These are phyloP conservation scores for Myrmaecium sp. DNA, from an alignment of 2,329 filamentous ascomycete genomes.

Conservation along the genomic window DNA sequence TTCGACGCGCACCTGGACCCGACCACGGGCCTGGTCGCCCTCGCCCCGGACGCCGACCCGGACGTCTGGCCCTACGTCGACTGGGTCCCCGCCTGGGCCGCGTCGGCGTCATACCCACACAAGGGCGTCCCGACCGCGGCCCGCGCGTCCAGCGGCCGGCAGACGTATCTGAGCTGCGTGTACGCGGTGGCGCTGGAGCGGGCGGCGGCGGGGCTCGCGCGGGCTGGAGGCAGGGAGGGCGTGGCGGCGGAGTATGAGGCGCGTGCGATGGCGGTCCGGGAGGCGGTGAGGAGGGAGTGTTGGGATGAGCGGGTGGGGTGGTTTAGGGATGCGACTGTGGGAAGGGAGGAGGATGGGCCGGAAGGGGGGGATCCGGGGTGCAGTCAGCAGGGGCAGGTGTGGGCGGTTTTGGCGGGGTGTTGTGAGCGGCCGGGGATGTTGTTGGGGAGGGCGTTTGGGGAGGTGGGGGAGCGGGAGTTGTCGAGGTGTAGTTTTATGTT, in stretches of 20 bases:
- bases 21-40: constrained; percentile 12
- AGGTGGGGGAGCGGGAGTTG: constrained; percentile 14
- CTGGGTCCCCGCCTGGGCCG: constrained; percentile 12
- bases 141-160: constrained; percentile 17
- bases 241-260: constrained; percentile 14
- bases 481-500: constrained; percentile 24
- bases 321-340: constrained; percentile 19
- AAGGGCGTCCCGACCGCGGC: constrained; percentile 25
- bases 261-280: constrained; percentile 10
- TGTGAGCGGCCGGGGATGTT: too few relatives aligned
- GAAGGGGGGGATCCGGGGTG: too few relatives aligned
- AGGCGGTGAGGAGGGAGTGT: constrained; percentile 15
- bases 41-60: constrained; percentile 9
- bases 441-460: constrained; percentile 7
- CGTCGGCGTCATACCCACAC: constrained; percentile 14
- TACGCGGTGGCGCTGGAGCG: constrained; percentile 21
- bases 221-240: constrained; percentile 16
- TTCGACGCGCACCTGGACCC: constrained; percentile 13
- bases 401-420: constrained; percentile 16
- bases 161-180: constrained; percentile 25
- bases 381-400: constrained; percentile 23
- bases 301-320: constrained; percentile 8
- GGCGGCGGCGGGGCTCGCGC: constrained; percentile 16
- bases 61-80: constrained; percentile 22
- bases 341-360: constrained; percentile 12